A percentile compares a stretch with the other conserved stretches of the same genome.
These are phyloP conservation scores for Hibiscus mutabilis DNA, from an alignment of 345 rosid genomes.

Conservation along the genomic window DNA sequence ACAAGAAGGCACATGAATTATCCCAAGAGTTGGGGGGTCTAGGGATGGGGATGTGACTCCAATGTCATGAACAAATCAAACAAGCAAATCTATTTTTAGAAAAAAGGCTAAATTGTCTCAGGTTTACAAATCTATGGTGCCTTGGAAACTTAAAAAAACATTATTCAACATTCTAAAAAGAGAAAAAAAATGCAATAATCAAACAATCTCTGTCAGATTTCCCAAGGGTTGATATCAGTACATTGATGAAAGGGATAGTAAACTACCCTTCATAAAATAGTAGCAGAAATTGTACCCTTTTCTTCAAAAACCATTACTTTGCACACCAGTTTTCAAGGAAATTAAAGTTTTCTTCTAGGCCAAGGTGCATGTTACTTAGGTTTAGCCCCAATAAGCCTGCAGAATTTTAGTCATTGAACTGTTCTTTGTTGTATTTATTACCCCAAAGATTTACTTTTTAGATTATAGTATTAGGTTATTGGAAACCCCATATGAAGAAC, in stretches of 20 bases:
- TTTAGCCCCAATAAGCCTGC: neutral
- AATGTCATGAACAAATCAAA: too few species aligned
- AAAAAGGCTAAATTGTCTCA: too few species aligned
- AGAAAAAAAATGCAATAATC: neutral
- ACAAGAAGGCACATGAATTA: too few species aligned
- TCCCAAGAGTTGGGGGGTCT: too few species aligned
- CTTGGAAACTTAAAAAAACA: too few species aligned
- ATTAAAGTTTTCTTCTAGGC: neutral
- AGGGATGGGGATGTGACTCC: too few species aligned
- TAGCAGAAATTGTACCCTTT: neutral
- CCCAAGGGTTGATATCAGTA: neutral
- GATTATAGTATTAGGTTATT: neutral
- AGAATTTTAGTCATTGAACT: neutral
- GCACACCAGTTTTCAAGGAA: neutral
- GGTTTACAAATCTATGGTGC: too few species aligned
- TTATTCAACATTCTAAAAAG: neutral
- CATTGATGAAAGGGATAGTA: neutral
- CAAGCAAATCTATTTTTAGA: too few species aligned
- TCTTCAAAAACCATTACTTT: neutral
- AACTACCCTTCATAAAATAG: neutral
- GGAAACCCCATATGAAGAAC: conserved; percentile 1
- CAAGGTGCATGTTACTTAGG: neutral
- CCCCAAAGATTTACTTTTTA: neutral
- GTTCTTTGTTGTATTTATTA: too few species aligned
- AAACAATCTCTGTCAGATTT: neutral